Evolutionary conservation across 2,329 filamentous ascomycete species (phyloP).

Genomic region (Tolypocladium endophyticum): DNA sequence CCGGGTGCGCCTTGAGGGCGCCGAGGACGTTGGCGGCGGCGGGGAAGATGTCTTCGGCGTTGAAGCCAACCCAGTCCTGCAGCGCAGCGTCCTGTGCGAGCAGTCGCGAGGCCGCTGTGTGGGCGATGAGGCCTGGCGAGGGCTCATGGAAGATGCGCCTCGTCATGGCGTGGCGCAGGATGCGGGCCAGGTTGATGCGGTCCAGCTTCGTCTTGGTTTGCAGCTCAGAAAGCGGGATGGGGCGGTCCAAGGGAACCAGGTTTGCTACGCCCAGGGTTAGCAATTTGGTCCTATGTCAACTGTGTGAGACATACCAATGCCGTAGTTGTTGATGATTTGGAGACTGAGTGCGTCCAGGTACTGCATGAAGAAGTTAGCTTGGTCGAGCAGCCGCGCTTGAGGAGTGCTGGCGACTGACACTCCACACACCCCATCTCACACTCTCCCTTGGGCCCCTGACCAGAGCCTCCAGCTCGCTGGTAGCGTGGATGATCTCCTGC

Average conservation of each 20-base stretch:
- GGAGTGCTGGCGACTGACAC: constrained; percentile 23
- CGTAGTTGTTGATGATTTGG: constrained; percentile 38
- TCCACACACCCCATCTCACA: constrained; percentile 42
- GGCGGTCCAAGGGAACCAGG: constrained; percentile 35
- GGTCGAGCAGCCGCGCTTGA: background rate
- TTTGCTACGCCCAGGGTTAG: constrained; percentile 24
- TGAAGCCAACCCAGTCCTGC: constrained; percentile 44
- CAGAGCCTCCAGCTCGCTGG: constrained; percentile 34
- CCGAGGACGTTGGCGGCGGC: constrained; percentile 34
- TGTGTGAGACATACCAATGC: constrained; percentile 27
- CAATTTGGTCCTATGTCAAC: background rate
- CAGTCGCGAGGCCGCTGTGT: constrained; percentile 42
- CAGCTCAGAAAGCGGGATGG: constrained; percentile 35
- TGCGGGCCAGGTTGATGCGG: constrained; percentile 37
- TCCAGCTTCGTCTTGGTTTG: constrained; percentile 33
- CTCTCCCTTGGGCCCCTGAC: constrained; percentile 38
- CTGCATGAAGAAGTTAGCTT: constrained; percentile 15
- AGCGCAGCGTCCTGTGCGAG: constrained; percentile 37
- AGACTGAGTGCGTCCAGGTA: constrained; percentile 40
- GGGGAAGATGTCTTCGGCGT: constrained; percentile 42
- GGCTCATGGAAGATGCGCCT: constrained; percentile 45
- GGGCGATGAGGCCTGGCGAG: constrained; percentile 36
- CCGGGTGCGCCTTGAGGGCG: constrained; percentile 32
- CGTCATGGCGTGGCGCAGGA: constrained; percentile 47
- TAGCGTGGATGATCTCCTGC: constrained; percentile 36